Percentiles rank a stretch among this genome's conserved stretches.
Conservation (phyloP, 2,329 filamentous ascomycete species). For the Parastagonospora avenae region DNA sequence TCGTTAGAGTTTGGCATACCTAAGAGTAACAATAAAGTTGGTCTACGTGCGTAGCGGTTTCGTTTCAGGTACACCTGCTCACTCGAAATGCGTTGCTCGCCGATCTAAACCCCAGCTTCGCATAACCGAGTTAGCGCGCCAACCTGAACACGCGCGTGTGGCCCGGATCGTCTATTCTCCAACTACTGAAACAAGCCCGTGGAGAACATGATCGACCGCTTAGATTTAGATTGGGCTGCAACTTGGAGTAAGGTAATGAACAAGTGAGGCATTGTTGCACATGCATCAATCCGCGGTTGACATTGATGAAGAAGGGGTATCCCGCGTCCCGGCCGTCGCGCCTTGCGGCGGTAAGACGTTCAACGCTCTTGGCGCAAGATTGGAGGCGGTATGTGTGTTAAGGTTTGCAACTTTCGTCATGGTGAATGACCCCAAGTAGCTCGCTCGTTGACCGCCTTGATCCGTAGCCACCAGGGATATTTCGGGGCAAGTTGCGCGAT, state of each 20-base stretch:
- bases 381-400: neutral
- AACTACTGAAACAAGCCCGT: neutral
- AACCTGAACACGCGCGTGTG: neutral
- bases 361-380: conserved; percentile 2
- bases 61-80: neutral
- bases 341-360: neutral
- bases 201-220: conserved; percentile 1
- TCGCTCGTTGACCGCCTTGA: no score
- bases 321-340: neutral
- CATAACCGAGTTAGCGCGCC: neutral
- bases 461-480: no score
- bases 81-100: neutral
- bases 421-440: neutral
- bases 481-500: conserved; percentile 4
- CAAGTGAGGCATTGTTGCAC: neutral
- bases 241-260: neutral
- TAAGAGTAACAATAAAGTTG: no score
- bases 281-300: no score
- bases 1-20: no score
- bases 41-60: neutral
- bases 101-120: neutral
- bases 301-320: no score
- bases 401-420: neutral
- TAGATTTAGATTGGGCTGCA: conserved; percentile 3
- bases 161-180: conserved; percentile 1